Base-by-base conservation (phyloP, 495 filamentous ascomycete species). In the Mycothermus thermophilus region DNA sequence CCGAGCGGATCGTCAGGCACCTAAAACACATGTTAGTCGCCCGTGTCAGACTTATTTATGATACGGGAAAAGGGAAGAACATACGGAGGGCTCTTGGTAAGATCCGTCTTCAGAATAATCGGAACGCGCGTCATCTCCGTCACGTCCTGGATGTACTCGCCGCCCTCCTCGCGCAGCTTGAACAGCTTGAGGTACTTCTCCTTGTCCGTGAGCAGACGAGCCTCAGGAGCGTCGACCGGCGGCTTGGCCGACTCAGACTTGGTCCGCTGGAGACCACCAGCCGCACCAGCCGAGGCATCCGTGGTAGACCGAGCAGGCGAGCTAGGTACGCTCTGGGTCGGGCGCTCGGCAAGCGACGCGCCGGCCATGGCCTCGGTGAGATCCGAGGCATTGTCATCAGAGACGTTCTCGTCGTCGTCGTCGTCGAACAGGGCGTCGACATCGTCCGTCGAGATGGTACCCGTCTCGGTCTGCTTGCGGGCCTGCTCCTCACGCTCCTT, bases 31-130 rank as follows among this genome's bases (percentile, higher is more conserved):
- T 25, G 22, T 25, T 25, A 25, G 22, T 11, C 11, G 6, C 6
- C 22, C 11, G 11, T 25, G 6, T 11, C 6, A 6, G 6, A 11
- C 22, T 25, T 11, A 25, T 25, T 25, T 11, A 25, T 6, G 6
- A 25, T 25, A 11, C 11, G 22, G 12, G 20, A 4, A 37, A 46
- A 11, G 6, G 22, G 12, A 13, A 4, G 35, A 46, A 82, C 88
- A 66, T 80, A 96, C 83, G 90, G 90, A 62, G 90, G 90, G 58
- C 90, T 96, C 80, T 96, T 97, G 66, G 71, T 83, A 48, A 97
- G 71, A 61, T 97, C 90, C 22, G 90, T 97, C 76, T 95, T 97
- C 33, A 97, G 62, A 48, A 96, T 93, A 38, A 97, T 82, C 3
- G 90, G 90, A 32, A 97, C 83, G 36, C 86, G 71, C 23, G 85